Evolutionary conservation across 2,329 filamentous ascomycete species (phyloP), one percentile per base, ranked within the genome.

Genomic region (Endocalyx cinctus): DNA sequence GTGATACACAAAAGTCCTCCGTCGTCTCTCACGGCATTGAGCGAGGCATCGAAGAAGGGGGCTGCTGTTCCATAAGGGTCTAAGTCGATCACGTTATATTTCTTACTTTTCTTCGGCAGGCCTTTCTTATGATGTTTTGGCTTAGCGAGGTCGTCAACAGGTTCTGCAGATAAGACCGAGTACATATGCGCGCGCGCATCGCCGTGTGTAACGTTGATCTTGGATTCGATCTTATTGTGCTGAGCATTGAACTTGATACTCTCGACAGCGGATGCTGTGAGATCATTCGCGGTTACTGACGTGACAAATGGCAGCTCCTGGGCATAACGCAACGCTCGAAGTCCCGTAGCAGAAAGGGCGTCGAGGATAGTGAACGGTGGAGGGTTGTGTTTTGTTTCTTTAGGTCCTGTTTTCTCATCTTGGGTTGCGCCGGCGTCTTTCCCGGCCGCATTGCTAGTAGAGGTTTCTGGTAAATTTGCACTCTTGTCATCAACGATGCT

Each of bases 171-270:
- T 28, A 84, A 69, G 33, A 77, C 66, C 41, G 74, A 73, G 59
- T 97, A 96, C 90, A 98, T 97, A 60, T 94, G 87, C 4, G 79
- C 80, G 29, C 92, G 77, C 1, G 92, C 92, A 62, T 97, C 90
- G 27, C 86, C 84, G 20, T 82, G 80, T 19, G 80, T 83, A 5
- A 86, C 75, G 4, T 70, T 74, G 38, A 97, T 83, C 48, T 79
- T 84, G 29, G 77, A 70, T 27, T 76, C 66, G 2, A 95, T 70
- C 11, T 74, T 71, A 57, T 97, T 98, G 62, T 96, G 84, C 42
- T 80, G 69, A 22, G 92, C 81, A 52, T 98, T 98, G 47, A 83
- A 70, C 50, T 79, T 77, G 57, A 98, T 97, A 4, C 86, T 82
- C 31, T 83, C 72, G 2, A 87, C 82, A 3, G 89, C 89, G 1